Conservation (phyloP, 345 rosid species). For the Excoecaria agallocha region DNA sequence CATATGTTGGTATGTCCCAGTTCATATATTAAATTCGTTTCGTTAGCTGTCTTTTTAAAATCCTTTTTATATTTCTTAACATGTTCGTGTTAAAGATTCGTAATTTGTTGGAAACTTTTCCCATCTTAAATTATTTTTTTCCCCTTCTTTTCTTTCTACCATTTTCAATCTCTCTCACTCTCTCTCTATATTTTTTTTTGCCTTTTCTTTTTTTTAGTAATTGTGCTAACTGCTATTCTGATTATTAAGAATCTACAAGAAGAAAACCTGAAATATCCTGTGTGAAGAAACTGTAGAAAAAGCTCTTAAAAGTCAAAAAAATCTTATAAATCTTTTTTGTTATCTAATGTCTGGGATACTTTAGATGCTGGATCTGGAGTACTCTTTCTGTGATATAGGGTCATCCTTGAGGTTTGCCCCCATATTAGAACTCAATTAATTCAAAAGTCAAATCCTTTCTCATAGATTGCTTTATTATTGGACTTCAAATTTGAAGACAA, state of each 20-base stretch:
- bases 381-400: background rate
- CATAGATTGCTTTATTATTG: background rate
- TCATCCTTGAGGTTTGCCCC: background rate
- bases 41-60: background rate
- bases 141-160: background rate
- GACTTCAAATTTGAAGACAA: background rate
- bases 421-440: background rate
- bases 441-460: background rate
- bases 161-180: too few relatives aligned
- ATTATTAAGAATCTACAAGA: background rate
- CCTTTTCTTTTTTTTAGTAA: background rate
- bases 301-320: too few relatives aligned
- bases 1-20: constrained; percentile 63
- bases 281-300: background rate
- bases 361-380: background rate
- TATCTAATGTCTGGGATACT: background rate
- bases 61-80: background rate
- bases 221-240: background rate
- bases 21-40: background rate
- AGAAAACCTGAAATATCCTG: background rate
- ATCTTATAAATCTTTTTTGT: too few relatives aligned
- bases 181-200: too few relatives aligned
- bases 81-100: background rate
- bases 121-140: background rate
- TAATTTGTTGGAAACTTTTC: background rate